These are phyloP conservation scores for Suillus americanus DNA, from an alignment of 768 basidiomycete species.

Conservation along the genomic window DNA sequence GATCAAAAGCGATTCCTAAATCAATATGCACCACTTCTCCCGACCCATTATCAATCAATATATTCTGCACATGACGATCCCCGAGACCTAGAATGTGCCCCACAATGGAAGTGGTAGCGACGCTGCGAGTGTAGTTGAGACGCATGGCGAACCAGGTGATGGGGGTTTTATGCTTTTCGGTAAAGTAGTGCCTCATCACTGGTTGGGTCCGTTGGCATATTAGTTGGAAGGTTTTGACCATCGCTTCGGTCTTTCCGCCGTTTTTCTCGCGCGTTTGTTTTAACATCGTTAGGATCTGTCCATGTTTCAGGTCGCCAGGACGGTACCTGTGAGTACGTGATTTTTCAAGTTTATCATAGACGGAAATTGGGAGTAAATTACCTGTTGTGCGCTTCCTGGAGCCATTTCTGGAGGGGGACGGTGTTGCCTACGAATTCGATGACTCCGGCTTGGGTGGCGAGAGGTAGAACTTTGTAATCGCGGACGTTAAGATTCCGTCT, in stretches of 20 bases:
- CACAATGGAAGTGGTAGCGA: constrained; percentile 91
- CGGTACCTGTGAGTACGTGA: constrained; percentile 53
- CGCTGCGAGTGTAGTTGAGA: constrained; percentile 86
- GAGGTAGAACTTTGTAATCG: constrained; percentile 87
- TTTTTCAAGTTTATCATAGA: not conserved
- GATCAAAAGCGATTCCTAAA: constrained; percentile 95
- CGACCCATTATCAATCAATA: constrained; percentile 76
- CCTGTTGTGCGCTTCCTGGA: constrained; percentile 61
- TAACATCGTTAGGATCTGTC: constrained; percentile 32
- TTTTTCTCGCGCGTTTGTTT: constrained; percentile 32
- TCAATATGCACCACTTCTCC: constrained; percentile 97
- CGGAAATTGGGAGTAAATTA: constrained; percentile 29
- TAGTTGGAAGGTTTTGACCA: constrained; percentile 36
- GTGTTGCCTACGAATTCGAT: constrained; percentile 91
- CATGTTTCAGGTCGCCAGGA: constrained; percentile 48
- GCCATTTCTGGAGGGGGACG: constrained; percentile 58
- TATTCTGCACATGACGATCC: constrained; percentile 90
- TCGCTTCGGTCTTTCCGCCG: constrained; percentile 26
- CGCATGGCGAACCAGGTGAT: constrained; percentile 92
- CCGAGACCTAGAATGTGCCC: constrained; percentile 92
- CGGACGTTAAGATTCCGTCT: constrained; percentile 72
- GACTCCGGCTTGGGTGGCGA: constrained; percentile 77
- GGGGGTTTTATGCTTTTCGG: constrained; percentile 84
- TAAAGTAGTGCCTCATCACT: constrained; percentile 94
- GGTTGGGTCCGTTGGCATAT: constrained; percentile 60